Evolutionary conservation across 192 early-diverging fungal species (phyloP).

Genomic region (Dissophora globulifera): DNA sequence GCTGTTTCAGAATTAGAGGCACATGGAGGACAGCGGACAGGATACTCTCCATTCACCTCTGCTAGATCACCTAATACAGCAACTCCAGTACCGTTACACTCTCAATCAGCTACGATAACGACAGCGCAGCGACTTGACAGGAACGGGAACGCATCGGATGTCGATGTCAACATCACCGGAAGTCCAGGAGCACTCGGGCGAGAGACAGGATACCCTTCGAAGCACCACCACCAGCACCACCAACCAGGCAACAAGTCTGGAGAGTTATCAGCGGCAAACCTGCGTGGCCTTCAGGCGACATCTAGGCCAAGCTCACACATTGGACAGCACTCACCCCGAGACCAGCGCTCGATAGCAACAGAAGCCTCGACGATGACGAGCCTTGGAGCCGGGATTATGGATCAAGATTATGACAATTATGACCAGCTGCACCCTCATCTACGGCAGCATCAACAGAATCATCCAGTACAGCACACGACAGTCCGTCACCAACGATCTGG

Average conservation of each 20-base stretch:
- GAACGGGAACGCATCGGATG: too few relatives aligned
- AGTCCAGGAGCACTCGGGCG: too few relatives aligned
- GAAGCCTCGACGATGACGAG: not conserved
- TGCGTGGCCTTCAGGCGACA: not conserved
- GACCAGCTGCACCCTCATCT: not conserved
- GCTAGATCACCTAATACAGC: not conserved
- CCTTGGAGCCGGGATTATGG: not conserved
- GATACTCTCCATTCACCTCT: too few relatives aligned
- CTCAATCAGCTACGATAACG: too few relatives aligned
- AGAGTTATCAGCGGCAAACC: too few relatives aligned
- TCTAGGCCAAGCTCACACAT: not conserved
- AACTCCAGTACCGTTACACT: not conserved
- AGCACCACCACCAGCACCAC: not conserved
- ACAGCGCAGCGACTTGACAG: too few relatives aligned
- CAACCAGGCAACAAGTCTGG: not conserved
- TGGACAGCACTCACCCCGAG: too few relatives aligned
- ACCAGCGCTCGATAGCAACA: too few relatives aligned
- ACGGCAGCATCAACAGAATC: slow-evolving; percentile 2
- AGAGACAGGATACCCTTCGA: too few relatives aligned
- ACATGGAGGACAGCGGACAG: not conserved
- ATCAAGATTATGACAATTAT: not conserved
- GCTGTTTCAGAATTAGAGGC: slow-evolving; percentile 10
- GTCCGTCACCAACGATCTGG: too few relatives aligned
- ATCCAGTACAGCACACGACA: too few relatives aligned
- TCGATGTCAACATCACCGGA: too few relatives aligned